Evolutionary conservation across 768 basidiomycete species (phyloP).

Genomic region (Lyophyllum decastes): DNA sequence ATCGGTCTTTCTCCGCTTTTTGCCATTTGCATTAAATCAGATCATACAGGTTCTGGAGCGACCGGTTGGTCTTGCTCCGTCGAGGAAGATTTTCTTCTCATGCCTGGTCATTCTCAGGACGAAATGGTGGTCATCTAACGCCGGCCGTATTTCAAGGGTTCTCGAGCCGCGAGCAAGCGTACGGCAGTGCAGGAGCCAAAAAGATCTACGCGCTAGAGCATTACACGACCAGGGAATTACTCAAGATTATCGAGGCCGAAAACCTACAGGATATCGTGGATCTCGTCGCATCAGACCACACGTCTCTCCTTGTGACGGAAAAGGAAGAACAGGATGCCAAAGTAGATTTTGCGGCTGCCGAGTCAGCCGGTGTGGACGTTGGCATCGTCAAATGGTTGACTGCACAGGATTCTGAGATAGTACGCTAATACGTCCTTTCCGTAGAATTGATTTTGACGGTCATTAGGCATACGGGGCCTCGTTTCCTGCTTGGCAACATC

Average conservation of each 20-base stretch:
- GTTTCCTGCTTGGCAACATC: constrained; percentile 52
- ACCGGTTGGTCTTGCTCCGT: constrained; percentile 52
- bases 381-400: constrained; percentile 46
- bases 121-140: constrained; percentile 80
- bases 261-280: constrained; percentile 55
- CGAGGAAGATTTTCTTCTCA: neutral
- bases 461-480: constrained; percentile 43
- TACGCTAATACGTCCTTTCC: constrained; percentile 24
- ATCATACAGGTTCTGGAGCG: constrained; percentile 65
- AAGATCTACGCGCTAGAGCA: constrained; percentile 57
- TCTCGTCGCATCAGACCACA: constrained; percentile 58
- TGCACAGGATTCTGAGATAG: constrained; percentile 47
- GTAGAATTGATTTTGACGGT: neutral
- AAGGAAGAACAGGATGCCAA: constrained; percentile 39
- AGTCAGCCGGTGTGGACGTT: constrained; percentile 49
- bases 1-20: constrained; percentile 1
- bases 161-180: constrained; percentile 28
- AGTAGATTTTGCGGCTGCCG: constrained; percentile 55
- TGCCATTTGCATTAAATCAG: constrained; percentile 1
- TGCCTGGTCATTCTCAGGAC: constrained; percentile 41
- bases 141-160: constrained; percentile 52
- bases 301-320: constrained; percentile 48
- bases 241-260: constrained; percentile 47
- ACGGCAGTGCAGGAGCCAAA: constrained; percentile 57
- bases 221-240: constrained; percentile 50